These are phyloP conservation scores for Cicer judaicum DNA, from an alignment of 306 rosid species.

Conservation along the genomic window DNA sequence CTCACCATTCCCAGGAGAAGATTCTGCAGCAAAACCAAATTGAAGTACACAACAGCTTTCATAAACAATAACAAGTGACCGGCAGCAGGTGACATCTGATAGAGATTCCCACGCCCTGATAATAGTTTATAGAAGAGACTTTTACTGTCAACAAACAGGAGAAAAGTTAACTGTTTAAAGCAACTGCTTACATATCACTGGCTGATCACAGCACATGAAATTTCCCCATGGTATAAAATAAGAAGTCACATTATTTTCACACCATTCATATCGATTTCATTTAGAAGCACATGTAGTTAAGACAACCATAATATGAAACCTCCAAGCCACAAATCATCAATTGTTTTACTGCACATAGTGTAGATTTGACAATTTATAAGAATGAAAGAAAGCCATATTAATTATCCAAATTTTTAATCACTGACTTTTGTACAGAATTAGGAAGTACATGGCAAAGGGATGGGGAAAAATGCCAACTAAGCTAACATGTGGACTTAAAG, in stretches of 20 bases:
- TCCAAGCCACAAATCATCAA: not conserved
- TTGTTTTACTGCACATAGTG: constrained; percentile 3
- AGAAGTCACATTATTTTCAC: not conserved
- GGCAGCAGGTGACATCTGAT: constrained; percentile 73
- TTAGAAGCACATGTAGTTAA: constrained; percentile 12
- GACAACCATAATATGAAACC: constrained; percentile 13
- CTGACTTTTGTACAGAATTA: not conserved
- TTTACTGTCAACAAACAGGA: constrained; percentile 33
- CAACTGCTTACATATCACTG: constrained; percentile 7
- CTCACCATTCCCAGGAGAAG: constrained; percentile 58
- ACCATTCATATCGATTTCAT: not conserved
- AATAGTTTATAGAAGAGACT: constrained; percentile 43
- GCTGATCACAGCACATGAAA: constrained; percentile 17
- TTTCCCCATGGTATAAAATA: constrained; percentile 5
- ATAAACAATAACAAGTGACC: constrained; percentile 77
- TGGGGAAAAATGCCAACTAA: not conserved
- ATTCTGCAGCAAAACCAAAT: constrained; percentile 74
- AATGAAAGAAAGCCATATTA: not conserved
- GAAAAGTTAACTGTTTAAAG: not conserved
- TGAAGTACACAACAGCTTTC: constrained; percentile 72
- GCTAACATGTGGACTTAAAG: constrained; percentile 25
- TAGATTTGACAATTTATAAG: constrained; percentile 7
- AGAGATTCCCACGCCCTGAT: constrained; percentile 86
- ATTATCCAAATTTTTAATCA: not conserved
- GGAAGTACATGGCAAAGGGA: not conserved